Percentiles rank a stretch among this genome's conserved stretches.
Conservation (phyloP, 2,329 filamentous ascomycete species). For the Diaporthe vaccinii region DNA sequence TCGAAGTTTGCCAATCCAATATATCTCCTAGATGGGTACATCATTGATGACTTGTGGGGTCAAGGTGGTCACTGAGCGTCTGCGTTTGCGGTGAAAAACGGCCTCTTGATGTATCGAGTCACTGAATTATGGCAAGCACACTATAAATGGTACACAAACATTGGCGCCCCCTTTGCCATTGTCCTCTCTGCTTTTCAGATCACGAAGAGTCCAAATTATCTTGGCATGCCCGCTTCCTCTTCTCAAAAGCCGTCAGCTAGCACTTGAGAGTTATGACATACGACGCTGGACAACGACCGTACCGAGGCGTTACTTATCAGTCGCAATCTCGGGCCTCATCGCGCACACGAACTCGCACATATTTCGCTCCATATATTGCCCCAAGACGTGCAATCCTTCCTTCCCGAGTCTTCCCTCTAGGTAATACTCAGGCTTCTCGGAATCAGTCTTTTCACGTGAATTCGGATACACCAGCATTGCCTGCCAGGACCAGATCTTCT, state of each 20-base stretch:
- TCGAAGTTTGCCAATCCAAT: neutral
- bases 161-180: too few species aligned
- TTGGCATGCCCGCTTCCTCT: neutral
- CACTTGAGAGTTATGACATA: neutral
- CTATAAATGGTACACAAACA: neutral
- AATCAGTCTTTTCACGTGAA: too few species aligned
- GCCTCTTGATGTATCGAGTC: neutral
- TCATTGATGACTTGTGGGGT: neutral
- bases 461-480: neutral
- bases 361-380: neutral
- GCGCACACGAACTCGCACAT: accelerated
- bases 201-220: neutral
- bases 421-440: neutral
- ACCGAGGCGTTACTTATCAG: slow-evolving; percentile 4
- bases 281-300: slow-evolving; percentile 8
- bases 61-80: neutral
- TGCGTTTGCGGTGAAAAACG: neutral
- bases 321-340: neutral
- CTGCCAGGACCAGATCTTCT: neutral
- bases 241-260: neutral
- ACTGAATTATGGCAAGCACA: neutral
- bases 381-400: neutral
- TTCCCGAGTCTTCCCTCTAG: neutral
- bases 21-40: too few species aligned
- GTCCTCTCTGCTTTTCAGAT: neutral